Evolutionary conservation across 805 yeast species (phyloP), one percentile per base, ranked within the genome.

Genomic region (Nakazawaea populi): DNA sequence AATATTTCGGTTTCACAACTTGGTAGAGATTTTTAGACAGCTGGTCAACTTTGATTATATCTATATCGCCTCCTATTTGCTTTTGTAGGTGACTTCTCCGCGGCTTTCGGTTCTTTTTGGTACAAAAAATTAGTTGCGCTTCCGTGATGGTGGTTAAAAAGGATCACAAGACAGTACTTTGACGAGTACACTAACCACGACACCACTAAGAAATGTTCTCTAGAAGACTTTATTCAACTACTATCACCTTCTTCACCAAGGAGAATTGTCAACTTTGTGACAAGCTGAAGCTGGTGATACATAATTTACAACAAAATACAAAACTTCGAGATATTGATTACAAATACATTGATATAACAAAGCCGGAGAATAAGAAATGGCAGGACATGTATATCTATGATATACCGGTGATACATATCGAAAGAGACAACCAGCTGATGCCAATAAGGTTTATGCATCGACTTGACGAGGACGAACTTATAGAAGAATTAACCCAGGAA

Each of bases 401-500:
- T 60, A 85, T 87, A 5, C 95, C 95, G 0, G 95, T 87, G 0
- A 60, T 87, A 41, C 91, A 87, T 61, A 71, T 87, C 7, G 83
- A 82, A 57, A 70, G 82, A 52, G 68, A 61, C 1, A 64, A 62
- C 6, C 76, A 74, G 47, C 67, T 59, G 35, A 71, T 75, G 44
- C 75, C 83, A 2, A 73, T 76, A 5, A 82, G 80, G 58, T 80
- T 82, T 60, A 85, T 86, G 85, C 92, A 87, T 65, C 73, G 80
- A 49, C 74, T 87, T 51, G 69, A 81, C 50, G 73, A 75, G 43
- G 77, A 75, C 4, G 82, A 82, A 52, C 61, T 85, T 4, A 55
- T 73, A 11, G 80, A 77, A 24, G 86, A 79, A 56, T 69, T 85
- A 29, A 61, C 59, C 32, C 72, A 72, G 55, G 65, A 66, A 42